Evolutionary conservation across 2,329 filamentous ascomycete genomes (phyloP), one percentile per base, ranked within the genome.

Genomic region (Exophiala sp.): DNA sequence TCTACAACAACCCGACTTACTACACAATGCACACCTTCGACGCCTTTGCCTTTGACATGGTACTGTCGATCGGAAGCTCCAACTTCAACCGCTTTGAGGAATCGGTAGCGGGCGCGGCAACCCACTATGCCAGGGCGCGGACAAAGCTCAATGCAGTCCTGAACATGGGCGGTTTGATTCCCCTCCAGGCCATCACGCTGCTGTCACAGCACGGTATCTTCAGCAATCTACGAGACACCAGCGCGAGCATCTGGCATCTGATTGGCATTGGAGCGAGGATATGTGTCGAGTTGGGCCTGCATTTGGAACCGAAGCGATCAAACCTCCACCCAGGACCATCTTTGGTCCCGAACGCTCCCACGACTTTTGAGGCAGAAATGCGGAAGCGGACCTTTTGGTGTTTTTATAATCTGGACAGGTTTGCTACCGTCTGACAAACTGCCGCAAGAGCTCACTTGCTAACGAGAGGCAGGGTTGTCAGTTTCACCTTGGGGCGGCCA

Each of bases 201-300:
- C 59, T 73, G 1, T 72, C 68, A 11, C 70, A 73, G 43, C 73
- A 71, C 52, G 62, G 70, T 2, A 67, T 72, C 57, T 65, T 66
- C 0, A 71, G 65, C 1, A 68, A 67, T 0, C 66, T 69, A 0
- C 66, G 66, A n/a, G 65, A 70, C 23, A 66, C 64, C 0, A 65
- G 64, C 0, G 64, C 64, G 1, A 71, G 69, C 46, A 65, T 74
- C 21, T 74, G 72, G 70, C 70, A 73, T 53, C 62, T 73, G 2
- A 68, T 73, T 10, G 69, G 70, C 0, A 66, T 72, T 6, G 69
- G 68, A 1, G 68, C 68, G 0, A 61, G 69, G 3, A 70, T 69
- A 14, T 69, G 69, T 42, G 58, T 70, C n/a, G 69, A 71, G 46
- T 60, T 73, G 44, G 71, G 71, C 0, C 52, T 73, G 0, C 71